Conservation (phyloP, 2,329 filamentous ascomycete species). For the Colletotrichum cuscutae region DNA sequence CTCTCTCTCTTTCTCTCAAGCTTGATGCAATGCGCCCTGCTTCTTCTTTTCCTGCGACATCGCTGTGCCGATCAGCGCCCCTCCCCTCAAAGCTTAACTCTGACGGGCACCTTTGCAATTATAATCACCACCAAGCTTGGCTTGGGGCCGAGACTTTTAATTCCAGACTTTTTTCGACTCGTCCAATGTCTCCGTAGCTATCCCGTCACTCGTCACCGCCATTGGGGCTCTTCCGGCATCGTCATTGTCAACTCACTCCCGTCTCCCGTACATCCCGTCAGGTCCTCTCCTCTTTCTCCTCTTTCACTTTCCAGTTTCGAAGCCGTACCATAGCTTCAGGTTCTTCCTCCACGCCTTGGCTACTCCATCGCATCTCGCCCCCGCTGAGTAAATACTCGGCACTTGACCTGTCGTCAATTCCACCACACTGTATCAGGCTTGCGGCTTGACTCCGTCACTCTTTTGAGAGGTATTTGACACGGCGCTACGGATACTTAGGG, state of each 20-base stretch:
- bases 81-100: slow-evolving; percentile 33
- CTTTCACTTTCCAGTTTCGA: neutral
- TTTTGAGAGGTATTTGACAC: neutral
- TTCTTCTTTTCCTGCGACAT: slow-evolving; percentile 27
- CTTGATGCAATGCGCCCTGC: neutral
- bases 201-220: neutral
- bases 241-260: neutral
- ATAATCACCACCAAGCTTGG: neutral
- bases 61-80: slow-evolving; percentile 32
- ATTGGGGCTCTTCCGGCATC: slow-evolving; percentile 1
- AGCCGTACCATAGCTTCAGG: neutral
- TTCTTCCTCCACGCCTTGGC: neutral
- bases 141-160: neutral
- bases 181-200: neutral
- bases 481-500: too few species aligned
- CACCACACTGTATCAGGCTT: neutral
- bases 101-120: neutral
- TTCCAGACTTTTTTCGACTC: neutral
- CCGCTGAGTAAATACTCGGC: neutral
- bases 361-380: neutral
- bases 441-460: neutral
- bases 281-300: neutral
- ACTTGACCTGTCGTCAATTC: neutral
- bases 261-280: neutral
- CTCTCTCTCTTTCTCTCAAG: neutral